phyloP scores from a whole-genome alignment of 2,329 filamentous ascomycete genomes.

The Aureobasidium namibiae region DNA sequence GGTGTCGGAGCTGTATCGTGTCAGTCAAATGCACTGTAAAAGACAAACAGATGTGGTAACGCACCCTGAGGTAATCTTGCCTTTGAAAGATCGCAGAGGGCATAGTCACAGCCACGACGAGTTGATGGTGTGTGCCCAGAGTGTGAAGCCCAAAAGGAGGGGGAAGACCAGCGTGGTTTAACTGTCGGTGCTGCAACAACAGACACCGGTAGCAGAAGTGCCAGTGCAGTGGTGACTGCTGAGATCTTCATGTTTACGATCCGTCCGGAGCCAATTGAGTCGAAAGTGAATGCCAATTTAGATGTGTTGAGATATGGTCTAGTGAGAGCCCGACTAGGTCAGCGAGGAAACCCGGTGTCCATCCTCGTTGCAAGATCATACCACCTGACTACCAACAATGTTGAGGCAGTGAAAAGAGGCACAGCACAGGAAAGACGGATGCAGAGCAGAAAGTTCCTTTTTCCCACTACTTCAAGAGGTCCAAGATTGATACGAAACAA shows the following conservation, averaged over 20 bases:
- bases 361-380: neutral
- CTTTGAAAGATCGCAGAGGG: slow-evolving; percentile 5
- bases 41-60: neutral
- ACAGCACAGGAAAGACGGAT: slow-evolving; percentile 3
- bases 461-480: neutral
- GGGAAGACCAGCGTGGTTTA: slow-evolving; percentile 4
- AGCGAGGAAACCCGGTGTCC: neutral
- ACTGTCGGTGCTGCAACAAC: neutral
- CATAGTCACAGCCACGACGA: slow-evolving; percentile 1
- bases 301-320: neutral
- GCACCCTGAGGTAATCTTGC: slow-evolving; percentile 3
- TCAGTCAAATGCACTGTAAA: neutral
- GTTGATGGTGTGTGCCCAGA: neutral
- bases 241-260: neutral
- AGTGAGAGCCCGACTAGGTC: no score
- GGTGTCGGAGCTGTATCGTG: slow-evolving; percentile 27
- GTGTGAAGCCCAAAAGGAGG: slow-evolving; percentile 5
- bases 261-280: neutral
- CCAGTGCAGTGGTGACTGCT: neutral
- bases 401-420: neutral
- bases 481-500: neutral
- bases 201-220: neutral
- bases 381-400: no score
- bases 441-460: neutral
- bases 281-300: neutral